Base-by-base conservation (phyloP, 495 filamentous ascomycete species). In the Zalerion maritima region DNA sequence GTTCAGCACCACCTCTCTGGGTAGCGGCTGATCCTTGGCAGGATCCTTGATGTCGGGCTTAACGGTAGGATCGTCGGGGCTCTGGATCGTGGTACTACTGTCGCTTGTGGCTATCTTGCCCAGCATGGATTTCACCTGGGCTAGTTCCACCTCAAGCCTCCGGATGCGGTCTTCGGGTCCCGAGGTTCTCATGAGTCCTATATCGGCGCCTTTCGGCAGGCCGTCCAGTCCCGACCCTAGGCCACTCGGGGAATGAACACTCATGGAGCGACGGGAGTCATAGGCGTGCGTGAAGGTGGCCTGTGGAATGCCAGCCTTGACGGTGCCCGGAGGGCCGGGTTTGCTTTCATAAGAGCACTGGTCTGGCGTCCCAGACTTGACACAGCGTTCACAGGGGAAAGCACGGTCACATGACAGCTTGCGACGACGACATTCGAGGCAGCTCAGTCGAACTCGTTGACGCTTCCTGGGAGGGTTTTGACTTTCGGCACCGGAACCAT, bases 321-420 rank as follows among this genome's bases (percentile, higher is more conserved):
- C 47, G 19, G 46, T 45, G 11, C 49, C 45, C 2, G 51, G 52
- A 21, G 52, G 34, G 24, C 60, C 61, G 23, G 58, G 57, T 14
- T 58, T 46, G 6, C 59, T 55, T 44, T 66, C 61, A 37, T 62
- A 66, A 29, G 52, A 54, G 43, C 61, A 66, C 21, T 52, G 49
- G 6, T 66, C 61, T 9, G 57, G 41, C 8, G 60, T 64, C 25
- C 61, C 61, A 21, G 58, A 62, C 41, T 64, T 62, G 34, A 66
- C 43, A 31, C 61, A 66, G 15, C 61, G 54, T 29, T 62, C 58
- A 41, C 61, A 66, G 11, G 61, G 61, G 28, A 66, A 47, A 45
- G 60, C 61, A 23, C 61, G 52, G 29, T 62, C 61, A 36, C 61
- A 66, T 19, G 61, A 66, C 20, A 66, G 42, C 43, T 66, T 66